Percentiles rank a stretch among this genome's conserved stretches.
phyloP scores from a whole-genome alignment of 352 stramenopile species.

The Globisporangium carolinianum region DNA sequence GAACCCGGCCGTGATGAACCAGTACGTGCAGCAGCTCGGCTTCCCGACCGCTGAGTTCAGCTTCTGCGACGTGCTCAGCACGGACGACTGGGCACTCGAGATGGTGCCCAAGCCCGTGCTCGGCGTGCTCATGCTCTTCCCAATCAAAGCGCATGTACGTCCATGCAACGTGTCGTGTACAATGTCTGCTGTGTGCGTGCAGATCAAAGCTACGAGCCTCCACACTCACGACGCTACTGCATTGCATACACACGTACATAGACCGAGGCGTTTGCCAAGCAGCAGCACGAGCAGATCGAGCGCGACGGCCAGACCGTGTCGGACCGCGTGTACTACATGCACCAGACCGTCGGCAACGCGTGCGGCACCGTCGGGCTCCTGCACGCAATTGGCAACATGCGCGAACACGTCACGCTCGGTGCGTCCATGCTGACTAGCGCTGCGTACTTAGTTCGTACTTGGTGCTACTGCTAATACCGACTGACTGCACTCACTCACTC shows the following conservation, averaged over 20 bases:
- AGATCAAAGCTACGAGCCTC: too few species aligned
- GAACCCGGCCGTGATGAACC: slow-evolving; percentile 94
- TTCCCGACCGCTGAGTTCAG: slow-evolving; percentile 80
- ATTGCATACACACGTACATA: slow-evolving; percentile 7
- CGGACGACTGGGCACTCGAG: slow-evolving; percentile 94
- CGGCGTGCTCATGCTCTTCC: slow-evolving; percentile 94
- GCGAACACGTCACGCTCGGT: slow-evolving; percentile 65
- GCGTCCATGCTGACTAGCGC: background rate
- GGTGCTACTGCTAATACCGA: background rate
- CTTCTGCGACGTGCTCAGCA: slow-evolving; percentile 94
- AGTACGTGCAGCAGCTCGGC: slow-evolving; percentile 91
- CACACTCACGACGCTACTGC: too few species aligned
- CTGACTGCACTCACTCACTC: background rate
- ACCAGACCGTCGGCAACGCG: slow-evolving; percentile 95
- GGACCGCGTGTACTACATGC: slow-evolving; percentile 85
- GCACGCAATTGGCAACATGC: slow-evolving; percentile 91
- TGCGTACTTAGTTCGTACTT: too few species aligned
- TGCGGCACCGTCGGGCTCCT: slow-evolving; percentile 96
- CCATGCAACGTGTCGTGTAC: background rate
- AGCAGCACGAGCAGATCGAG: slow-evolving; percentile 65
- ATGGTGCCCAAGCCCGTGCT: slow-evolving; percentile 94
- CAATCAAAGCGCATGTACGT: slow-evolving; percentile 86
- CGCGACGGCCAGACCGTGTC: slow-evolving; percentile 68
- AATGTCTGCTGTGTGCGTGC: background rate
- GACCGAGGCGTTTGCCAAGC: slow-evolving; percentile 70